A percentile compares a stretch with the other conserved stretches of the same genome.
phyloP scores from a whole-genome alignment of 2,329 filamentous ascomycete genomes.

The Laburnicola sp. region DNA sequence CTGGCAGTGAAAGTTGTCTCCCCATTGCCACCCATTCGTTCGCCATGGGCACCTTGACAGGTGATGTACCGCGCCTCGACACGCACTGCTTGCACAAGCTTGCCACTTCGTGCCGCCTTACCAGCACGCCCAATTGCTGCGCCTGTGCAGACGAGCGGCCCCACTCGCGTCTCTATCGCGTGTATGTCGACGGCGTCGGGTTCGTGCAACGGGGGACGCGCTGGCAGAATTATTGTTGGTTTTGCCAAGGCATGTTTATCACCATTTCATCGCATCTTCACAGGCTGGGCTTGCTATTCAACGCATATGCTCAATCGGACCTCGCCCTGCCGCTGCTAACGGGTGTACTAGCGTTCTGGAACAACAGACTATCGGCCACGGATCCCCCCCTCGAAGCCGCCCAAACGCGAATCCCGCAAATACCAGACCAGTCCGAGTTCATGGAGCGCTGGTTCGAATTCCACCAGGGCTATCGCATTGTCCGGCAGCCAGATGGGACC shows the following conservation, averaged over 20 bases:
- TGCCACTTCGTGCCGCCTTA: constrained; percentile 48
- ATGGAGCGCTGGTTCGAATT: constrained; percentile 55
- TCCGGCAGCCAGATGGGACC: constrained; percentile 46
- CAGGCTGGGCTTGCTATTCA: not conserved
- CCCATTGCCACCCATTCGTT: not conserved
- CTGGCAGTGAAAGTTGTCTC: not conserved
- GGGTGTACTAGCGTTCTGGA: constrained; percentile 50
- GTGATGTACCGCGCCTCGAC: constrained; percentile 40
- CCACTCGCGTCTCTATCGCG: constrained; percentile 50
- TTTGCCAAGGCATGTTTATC: constrained; percentile 48
- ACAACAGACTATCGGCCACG: constrained; percentile 48
- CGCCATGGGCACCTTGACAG: constrained; percentile 47
- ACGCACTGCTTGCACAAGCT: constrained; percentile 48
- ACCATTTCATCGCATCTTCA: not conserved
- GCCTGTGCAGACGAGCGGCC: constrained; percentile 47
- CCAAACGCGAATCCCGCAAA: constrained; percentile 52
- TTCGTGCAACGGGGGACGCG: constrained; percentile 53
- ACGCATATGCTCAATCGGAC: not conserved
- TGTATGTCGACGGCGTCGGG: constrained; percentile 56
- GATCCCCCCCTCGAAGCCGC: constrained; percentile 47
- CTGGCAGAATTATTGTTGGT: constrained; percentile 58
- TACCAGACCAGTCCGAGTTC: constrained; percentile 53
- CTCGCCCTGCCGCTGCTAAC: constrained; percentile 12
- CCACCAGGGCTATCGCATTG: constrained; percentile 51
- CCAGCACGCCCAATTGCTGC: constrained; percentile 46